Base-by-base conservation (phyloP, 495 filamentous ascomycete species). In the Staphylotrichum longicolle region DNA sequence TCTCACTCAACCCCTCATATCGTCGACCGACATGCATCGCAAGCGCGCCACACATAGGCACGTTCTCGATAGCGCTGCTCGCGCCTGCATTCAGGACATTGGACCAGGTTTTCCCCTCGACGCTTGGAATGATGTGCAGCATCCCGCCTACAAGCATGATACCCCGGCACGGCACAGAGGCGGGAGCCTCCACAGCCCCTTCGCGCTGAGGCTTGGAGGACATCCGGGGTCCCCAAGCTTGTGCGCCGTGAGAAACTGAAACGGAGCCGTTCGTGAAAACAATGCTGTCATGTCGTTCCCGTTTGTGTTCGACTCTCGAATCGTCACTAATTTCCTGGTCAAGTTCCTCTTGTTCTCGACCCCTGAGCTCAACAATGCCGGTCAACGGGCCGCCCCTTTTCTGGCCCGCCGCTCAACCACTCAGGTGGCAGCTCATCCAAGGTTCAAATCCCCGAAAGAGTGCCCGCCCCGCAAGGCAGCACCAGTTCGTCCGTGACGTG, bases 401-500 rank as follows among this genome's bases (percentile, higher is more conserved):
- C 34, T 1, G 20, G 20, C 20, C 20, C 20, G 20, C 20, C 20
- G 20, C 20, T 27, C 20, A 41, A 14, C 47, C 58, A 50, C 12
- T 47, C 51, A 61, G 1, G 30, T 14, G 12, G n/a, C 27, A 7
- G 39, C 35, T n/a, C 20, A 27, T 27, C 20, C 20, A 27, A 27
- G 1, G 20, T 1, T 32, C 40, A 50, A 57, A 52, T 15, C 48
- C 50, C 50, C 48, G 54, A 58, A 47, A 39, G 48, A 53, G 34
- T 46, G 54, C 45, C 39, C 51, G 30, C 35, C 44, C 14, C 49
- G 35, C 32, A 41, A 27, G 60, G 44, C 45, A 33, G 52, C 53
- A 57, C 48, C 35, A 37, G 54, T 51, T 53, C 54, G 40, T 63
- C 49, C n/a, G 37, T 54, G 61, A 63, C 61, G 61, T 63, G 61